Conservation (phyloP, 768 basidiomycete species). For the Suillus alpinus region DNA sequence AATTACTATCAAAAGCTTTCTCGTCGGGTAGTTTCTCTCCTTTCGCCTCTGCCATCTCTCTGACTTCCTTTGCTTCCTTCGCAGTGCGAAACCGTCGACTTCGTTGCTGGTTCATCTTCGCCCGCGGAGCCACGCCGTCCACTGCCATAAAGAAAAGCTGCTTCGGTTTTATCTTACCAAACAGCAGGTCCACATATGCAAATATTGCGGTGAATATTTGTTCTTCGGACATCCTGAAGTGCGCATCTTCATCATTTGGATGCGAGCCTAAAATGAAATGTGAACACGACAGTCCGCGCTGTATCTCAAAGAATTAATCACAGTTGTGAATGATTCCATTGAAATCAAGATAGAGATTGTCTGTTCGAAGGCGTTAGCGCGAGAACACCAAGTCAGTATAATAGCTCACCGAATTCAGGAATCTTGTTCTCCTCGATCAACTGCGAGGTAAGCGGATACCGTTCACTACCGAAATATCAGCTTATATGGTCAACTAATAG, state of each 20-base stretch:
- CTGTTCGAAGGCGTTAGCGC: conserved; percentile 35
- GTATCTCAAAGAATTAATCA: conserved; percentile 12
- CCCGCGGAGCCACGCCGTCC: conserved; percentile 94
- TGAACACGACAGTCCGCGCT: background rate
- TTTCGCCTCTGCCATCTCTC: conserved; percentile 82
- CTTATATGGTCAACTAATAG: background rate
- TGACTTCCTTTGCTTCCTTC: conserved; percentile 83
- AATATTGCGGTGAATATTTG: conserved; percentile 98
- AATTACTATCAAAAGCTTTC: conserved; percentile 98
- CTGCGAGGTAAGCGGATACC: conserved; percentile 97
- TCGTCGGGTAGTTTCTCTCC: conserved; percentile 91
- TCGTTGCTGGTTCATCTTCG: conserved; percentile 99
- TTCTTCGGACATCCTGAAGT: conserved; percentile 94
- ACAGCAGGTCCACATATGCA: conserved; percentile 93
- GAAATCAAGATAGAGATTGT: conserved; percentile 92
- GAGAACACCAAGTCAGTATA: background rate
- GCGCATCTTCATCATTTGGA: conserved; percentile 94
- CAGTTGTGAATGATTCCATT: conserved; percentile 92
- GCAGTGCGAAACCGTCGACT: conserved; percentile 92
- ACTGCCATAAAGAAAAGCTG: conserved; percentile 99
- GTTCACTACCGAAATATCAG: conserved; percentile 57
- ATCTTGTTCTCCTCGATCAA: conserved; percentile 98
- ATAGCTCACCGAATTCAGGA: conserved; percentile 83
- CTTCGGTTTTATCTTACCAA: conserved; percentile 95
- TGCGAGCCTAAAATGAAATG: conserved; percentile 63